Evolutionary conservation across 805 yeast species (phyloP).

Genomic region (Spathaspora boniae): DNA sequence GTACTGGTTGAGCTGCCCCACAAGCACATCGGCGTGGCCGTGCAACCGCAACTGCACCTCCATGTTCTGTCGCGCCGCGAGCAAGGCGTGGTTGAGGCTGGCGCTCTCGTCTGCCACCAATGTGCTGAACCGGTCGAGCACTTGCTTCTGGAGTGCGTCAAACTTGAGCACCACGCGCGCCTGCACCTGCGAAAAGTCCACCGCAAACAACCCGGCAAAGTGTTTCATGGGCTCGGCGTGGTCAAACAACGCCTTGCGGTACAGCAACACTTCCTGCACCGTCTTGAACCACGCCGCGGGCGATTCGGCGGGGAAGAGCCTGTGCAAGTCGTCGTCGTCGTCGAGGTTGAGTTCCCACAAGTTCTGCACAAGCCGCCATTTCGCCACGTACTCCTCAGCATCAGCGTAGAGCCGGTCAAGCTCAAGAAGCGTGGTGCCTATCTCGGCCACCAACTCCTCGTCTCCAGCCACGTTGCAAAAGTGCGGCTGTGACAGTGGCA

Average conservation of each 20-base stretch:
- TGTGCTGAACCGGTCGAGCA: slow-evolving; percentile 39
- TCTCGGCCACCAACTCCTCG: not conserved
- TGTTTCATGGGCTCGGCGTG: slow-evolving; percentile 35
- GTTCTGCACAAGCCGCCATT: slow-evolving; percentile 56
- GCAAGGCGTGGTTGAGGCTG: slow-evolving; percentile 19
- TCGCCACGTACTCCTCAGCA: slow-evolving; percentile 35
- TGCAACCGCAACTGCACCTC: slow-evolving; percentile 36
- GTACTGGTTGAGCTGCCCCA: slow-evolving; percentile 34
- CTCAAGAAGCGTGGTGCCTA: too few relatives aligned
- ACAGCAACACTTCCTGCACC: slow-evolving; percentile 40
- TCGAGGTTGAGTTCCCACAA: slow-evolving; percentile 53
- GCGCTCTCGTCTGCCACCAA: slow-evolving; percentile 29
- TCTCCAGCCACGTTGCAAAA: slow-evolving; percentile 1
- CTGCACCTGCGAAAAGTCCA: slow-evolving; percentile 55
- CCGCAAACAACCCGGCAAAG: slow-evolving; percentile 36
- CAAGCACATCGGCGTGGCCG: slow-evolving; percentile 30
- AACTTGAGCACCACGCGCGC: slow-evolving; percentile 49
- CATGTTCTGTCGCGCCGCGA: slow-evolving; percentile 10
- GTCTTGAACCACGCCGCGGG: slow-evolving; percentile 44
- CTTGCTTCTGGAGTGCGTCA: slow-evolving; percentile 54
- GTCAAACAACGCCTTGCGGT: slow-evolving; percentile 50
- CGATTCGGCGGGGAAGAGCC: slow-evolving; percentile 16
- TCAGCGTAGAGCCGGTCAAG: slow-evolving; percentile 23
- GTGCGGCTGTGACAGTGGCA: too few relatives aligned
- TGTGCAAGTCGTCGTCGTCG: slow-evolving; percentile 33